Evolutionary conservation across 768 basidiomycete genomes (phyloP).

Genomic region (Mycena vulgaris): DNA sequence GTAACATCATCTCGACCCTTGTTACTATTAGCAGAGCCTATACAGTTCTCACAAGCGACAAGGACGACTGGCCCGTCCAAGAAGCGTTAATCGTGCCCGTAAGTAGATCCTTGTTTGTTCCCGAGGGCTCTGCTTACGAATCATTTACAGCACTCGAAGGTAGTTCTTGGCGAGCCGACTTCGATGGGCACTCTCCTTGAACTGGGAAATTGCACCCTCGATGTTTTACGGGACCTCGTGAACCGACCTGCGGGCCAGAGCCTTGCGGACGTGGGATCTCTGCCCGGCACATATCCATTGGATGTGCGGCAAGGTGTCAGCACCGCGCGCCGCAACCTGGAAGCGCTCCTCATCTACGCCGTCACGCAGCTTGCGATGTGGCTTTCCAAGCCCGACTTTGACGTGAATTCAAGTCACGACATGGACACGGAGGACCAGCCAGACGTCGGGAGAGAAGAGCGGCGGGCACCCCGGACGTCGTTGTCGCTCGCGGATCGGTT

Average conservation of each 20-base stretch:
- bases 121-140: background rate
- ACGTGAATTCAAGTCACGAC: slow-evolving; percentile 56
- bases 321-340: slow-evolving; percentile 74
- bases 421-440: slow-evolving; percentile 53
- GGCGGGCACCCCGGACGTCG: slow-evolving; percentile 61
- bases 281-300: slow-evolving; percentile 52
- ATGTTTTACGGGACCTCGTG: slow-evolving; percentile 78
- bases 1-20: slow-evolving; percentile 79
- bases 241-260: slow-evolving; percentile 73
- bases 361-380: slow-evolving; percentile 86
- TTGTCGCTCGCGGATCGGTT: slow-evolving; percentile 74
- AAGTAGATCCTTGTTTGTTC: slow-evolving; percentile 45
- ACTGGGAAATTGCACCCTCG: slow-evolving; percentile 82
- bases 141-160: slow-evolving; percentile 81
- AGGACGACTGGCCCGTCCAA: slow-evolving; percentile 80
- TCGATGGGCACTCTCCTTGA: slow-evolving; percentile 93
- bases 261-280: slow-evolving; percentile 54
- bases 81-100: slow-evolving; percentile 84
- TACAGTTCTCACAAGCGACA: slow-evolving; percentile 71
- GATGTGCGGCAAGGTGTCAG: slow-evolving; percentile 72
- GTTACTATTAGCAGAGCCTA: slow-evolving; percentile 81
- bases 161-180: slow-evolving; percentile 85
- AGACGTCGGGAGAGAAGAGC: slow-evolving; percentile 52
- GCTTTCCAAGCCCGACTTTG: slow-evolving; percentile 81
- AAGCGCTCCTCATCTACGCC: slow-evolving; percentile 78